Evolutionary conservation across 2,329 filamentous ascomycete genomes (phyloP), one percentile per base, ranked within the genome.

Genomic region (Curvularia verruculosa): DNA sequence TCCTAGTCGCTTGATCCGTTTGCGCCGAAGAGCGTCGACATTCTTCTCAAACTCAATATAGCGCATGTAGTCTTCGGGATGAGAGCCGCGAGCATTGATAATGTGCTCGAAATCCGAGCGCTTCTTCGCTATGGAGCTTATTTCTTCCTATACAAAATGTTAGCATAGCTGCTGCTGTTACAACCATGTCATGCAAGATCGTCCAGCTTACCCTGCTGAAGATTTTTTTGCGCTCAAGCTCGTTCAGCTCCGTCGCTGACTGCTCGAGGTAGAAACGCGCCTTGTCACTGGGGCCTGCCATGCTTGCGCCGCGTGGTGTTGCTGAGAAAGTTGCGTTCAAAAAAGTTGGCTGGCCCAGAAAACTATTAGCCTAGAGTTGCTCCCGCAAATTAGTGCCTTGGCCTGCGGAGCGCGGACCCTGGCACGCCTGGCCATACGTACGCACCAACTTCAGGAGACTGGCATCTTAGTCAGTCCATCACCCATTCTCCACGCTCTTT

Each of bases 201-300:
- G 24, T 18, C 13, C 15, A 24, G 34, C 78, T 31, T 77, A 90
- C 90, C 80, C 89, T 88, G 59, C 84, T 86, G 79, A 99, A 99
- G 67, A 99, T 90, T 68, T 91, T 89, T 77, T 96, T 97, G 64
- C 91, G 86, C 78, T 96, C 90, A 77, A 92, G 96, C 70, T 96
- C 92, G 61, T 92, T 91, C 55, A 99, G 85, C 77, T 98, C 93
- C 15, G 93, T 92, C 41, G 97, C 91, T 2, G 90, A 89, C 67
- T 94, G 89, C 81, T 99, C 95, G 63, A 98, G 85, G 78, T 91
- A 97, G 79, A 94, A 98, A 56, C 94, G 91, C 54, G 94, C 95
- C 79, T 97, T 98, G 73, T 98, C 95, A 62, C 90, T 89, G 56
- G 95, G 89, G 40, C 87, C 89, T 1, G 92, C 86, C 92, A 96